Evolutionary conservation across 2,329 filamentous ascomycete genomes (phyloP).

Genomic region (Thielaviopsis punctulata): DNA sequence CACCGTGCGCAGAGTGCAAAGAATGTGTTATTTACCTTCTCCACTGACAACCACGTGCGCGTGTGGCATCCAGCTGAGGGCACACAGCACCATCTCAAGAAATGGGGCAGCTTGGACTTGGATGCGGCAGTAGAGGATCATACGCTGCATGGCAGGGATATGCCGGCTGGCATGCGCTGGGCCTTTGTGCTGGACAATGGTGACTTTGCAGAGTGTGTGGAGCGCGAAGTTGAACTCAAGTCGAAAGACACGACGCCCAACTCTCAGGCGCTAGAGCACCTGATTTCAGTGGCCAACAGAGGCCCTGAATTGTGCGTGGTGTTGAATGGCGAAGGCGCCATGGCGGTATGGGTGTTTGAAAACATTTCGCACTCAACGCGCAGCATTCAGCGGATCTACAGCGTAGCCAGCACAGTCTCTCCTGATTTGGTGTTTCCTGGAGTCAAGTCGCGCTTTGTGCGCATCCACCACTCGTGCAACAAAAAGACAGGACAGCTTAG

Average conservation of each 20-base stretch:
- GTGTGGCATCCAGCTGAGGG: slow-evolving; percentile 70
- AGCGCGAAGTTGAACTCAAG: slow-evolving; percentile 48
- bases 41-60: slow-evolving; percentile 60
- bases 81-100: slow-evolving; percentile 47
- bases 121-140: slow-evolving; percentile 45
- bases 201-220: slow-evolving; percentile 62
- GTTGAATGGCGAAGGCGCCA: slow-evolving; percentile 64
- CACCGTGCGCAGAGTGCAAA: slow-evolving; percentile 63
- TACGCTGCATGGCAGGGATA: slow-evolving; percentile 15
- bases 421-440: slow-evolving; percentile 31
- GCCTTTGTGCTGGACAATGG: slow-evolving; percentile 70
- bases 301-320: slow-evolving; percentile 77
- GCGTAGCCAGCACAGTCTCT: slow-evolving; percentile 60
- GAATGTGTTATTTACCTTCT: slow-evolving; percentile 81
- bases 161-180: slow-evolving; percentile 31
- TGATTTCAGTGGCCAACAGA: slow-evolving; percentile 72
- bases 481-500: slow-evolving; percentile 16
- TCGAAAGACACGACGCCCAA: slow-evolving; percentile 7
- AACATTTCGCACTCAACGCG: slow-evolving; percentile 58
- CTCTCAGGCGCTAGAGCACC: slow-evolving; percentile 51
- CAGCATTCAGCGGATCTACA: slow-evolving; percentile 57
- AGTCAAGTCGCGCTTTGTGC: not conserved
- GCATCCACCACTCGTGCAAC: slow-evolving; percentile 3
- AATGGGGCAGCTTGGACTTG: slow-evolving; percentile 72
- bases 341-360: slow-evolving; percentile 88